Evolutionary conservation across 139 green algal genomes (phyloP), one percentile per base, ranked within the genome.

Genomic region (Prasinococcaceae sp.): DNA sequence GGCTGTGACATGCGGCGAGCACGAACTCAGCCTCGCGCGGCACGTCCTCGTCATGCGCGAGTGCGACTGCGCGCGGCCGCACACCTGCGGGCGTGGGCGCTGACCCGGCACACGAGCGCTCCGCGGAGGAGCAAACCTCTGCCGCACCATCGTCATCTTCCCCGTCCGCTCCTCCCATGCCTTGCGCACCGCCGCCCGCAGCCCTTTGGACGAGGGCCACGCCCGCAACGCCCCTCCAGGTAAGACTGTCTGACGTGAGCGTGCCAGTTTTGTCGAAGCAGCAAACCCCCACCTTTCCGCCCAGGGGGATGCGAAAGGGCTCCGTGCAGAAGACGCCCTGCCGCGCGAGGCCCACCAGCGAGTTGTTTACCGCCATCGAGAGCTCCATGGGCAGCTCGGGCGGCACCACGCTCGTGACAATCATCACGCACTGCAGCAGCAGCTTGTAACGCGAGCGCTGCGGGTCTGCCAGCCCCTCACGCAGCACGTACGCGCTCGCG

Each of bases 241-340:
- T n/a, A n/a, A n/a, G n/a, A n/a, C n/a, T n/a, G n/a, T n/a, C n/a
- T n/a, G n/a, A 8, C 8, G 90, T 97, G 20, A 97, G 79, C 16
- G 90, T 98, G 60, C 90, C 90, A 0, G 90, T 98, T 80, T 97
- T 98, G 79, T 98, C 90, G 59, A 98, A 98, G 70, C 90, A 98
- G 72, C 85, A 95, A 16, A 88, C 78, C 55, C 90, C 88, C 43
- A 86, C 83, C 75, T 94, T 94, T 35, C 88, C 88, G 4, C 84
- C 88, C 50, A 93, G 77, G 6, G 85, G 84, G 53, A 96, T 96
- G 49, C 88, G 70, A 73, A 97, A 98, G 33, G 89, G 90, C 77
- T 98, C 90, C 0, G 90, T 98, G 80, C 90, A 98, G 66, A 92
- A 98, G 25, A 98, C 71, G 19, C 44, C 50, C 46, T 66, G 69